Percentiles rank a stretch among this genome's conserved stretches.
phyloP scores from a whole-genome alignment of 2,329 filamentous ascomycete species.

The Amauroascus niger region DNA sequence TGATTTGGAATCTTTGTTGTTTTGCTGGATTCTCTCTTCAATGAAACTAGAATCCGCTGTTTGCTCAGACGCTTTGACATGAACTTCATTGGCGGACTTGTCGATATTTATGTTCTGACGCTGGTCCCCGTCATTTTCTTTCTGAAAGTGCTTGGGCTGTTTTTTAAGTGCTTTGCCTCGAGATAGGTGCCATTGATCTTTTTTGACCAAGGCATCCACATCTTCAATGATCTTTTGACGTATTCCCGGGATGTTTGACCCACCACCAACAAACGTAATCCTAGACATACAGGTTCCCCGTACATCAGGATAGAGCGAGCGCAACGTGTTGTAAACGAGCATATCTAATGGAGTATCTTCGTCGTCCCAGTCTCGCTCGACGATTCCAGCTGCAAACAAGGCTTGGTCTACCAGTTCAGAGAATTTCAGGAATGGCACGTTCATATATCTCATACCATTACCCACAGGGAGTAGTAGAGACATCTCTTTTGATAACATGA shows the following conservation, averaged over 20 bases:
- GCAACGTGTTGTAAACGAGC: slow-evolving; percentile 65
- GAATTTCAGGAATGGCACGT: slow-evolving; percentile 59
- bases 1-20: slow-evolving; percentile 29
- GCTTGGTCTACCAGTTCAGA: slow-evolving; percentile 64
- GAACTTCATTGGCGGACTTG: neutral
- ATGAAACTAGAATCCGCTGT: slow-evolving; percentile 37
- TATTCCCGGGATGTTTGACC: slow-evolving; percentile 67
- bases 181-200: slow-evolving; percentile 68
- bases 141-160: slow-evolving; percentile 27
- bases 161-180: slow-evolving; percentile 56
- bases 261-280: slow-evolving; percentile 76
- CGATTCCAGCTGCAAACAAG: slow-evolving; percentile 54
- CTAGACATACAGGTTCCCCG: slow-evolving; percentile 79
- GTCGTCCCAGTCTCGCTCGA: slow-evolving; percentile 61
- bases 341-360: slow-evolving; percentile 70
- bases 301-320: slow-evolving; percentile 69
- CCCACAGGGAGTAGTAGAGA: slow-evolving; percentile 38
- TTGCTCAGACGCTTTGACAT: neutral
- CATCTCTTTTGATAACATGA: slow-evolving; percentile 23
- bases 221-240: slow-evolving; percentile 69
- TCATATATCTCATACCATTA: slow-evolving; percentile 38
- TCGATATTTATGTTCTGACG: neutral
- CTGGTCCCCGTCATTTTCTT: neutral
- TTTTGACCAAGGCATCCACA: slow-evolving; percentile 54
- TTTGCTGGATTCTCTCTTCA: slow-evolving; percentile 32